Evolutionary conservation across 1,284 basidiomycete genomes (phyloP).

Genomic region (Coniferiporia weirii): DNA sequence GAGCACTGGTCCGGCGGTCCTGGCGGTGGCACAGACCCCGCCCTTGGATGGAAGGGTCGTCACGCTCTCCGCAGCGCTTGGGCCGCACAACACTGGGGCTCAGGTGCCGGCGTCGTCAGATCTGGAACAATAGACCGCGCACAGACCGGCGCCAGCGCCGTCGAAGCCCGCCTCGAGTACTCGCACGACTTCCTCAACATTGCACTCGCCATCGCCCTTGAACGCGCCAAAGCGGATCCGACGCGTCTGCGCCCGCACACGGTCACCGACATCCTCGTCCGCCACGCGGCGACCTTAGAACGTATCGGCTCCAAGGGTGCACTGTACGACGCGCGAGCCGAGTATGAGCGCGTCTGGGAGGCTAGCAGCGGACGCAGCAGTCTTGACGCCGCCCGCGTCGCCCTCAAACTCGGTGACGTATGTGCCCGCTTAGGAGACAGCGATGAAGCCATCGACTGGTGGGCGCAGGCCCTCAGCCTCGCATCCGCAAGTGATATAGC

Average conservation of each 20-base stretch:
- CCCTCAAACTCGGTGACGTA: slow-evolving; percentile 63
- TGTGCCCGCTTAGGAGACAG: slow-evolving; percentile 47
- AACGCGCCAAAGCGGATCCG: slow-evolving; percentile 25
- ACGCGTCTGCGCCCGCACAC: slow-evolving; percentile 45
- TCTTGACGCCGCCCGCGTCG: slow-evolving; percentile 34
- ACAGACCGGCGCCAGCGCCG: slow-evolving; percentile 33
- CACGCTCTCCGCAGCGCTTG: slow-evolving; percentile 71
- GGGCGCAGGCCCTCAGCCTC: slow-evolving; percentile 52
- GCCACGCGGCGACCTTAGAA: slow-evolving; percentile 64
- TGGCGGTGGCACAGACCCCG: slow-evolving; percentile 68
- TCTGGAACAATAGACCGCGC: slow-evolving; percentile 34
- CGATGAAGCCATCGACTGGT: slow-evolving; percentile 59
- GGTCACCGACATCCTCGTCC: slow-evolving; percentile 51
- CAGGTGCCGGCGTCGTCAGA: slow-evolving; percentile 35
- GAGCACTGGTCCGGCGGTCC: slow-evolving; percentile 71
- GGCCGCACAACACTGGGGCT: slow-evolving; percentile 72
- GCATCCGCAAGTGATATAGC: slow-evolving; percentile 23
- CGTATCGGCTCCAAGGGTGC: slow-evolving; percentile 55
- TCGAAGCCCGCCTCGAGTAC: slow-evolving; percentile 49
- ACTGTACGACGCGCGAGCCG: slow-evolving; percentile 51
- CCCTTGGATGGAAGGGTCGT: slow-evolving; percentile 59
- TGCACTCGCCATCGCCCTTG: slow-evolving; percentile 26
- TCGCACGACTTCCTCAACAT: slow-evolving; percentile 51
- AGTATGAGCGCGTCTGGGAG: slow-evolving; percentile 62
- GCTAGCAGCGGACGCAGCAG: slow-evolving; percentile 31